These are phyloP conservation scores for Aegilops umbellulata DNA, from an alignment of 176 grass and related monocot species.

Conservation along the genomic window DNA sequence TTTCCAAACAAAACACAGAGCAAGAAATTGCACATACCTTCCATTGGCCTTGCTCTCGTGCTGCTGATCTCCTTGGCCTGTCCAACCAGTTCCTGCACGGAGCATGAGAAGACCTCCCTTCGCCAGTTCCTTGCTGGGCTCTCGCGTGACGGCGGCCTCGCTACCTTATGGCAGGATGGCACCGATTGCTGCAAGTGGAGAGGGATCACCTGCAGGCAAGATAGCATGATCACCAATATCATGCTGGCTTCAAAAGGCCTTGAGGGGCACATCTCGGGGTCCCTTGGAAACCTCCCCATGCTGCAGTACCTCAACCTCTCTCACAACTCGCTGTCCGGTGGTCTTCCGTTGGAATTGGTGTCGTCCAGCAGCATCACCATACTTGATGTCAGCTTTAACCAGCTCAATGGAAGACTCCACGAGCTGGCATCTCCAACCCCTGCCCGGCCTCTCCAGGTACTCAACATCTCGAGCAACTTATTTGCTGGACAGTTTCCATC, in stretches of 20 bases:
- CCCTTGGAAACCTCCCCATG: neutral
- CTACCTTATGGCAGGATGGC: neutral
- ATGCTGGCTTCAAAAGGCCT: neutral
- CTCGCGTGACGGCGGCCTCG: neutral
- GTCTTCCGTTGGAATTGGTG: constrained; percentile 1
- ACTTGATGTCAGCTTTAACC: constrained; percentile 50
- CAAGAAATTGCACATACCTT: neutral
- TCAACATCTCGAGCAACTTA: constrained; percentile 52
- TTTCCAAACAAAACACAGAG: neutral
- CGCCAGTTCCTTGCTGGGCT: constrained; percentile 22
- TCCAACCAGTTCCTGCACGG: neutral
- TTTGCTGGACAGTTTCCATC: constrained; percentile 29
- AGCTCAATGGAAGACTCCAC: neutral
- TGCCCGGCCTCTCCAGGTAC: neutral
- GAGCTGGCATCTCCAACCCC: neutral
- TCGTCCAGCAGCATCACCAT: constrained; percentile 14
- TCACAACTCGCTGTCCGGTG: neutral
- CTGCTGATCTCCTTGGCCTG: constrained; percentile 24
- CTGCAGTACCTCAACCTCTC: constrained; percentile 31
- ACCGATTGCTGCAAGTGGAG: constrained; percentile 36
- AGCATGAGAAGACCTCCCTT: constrained; percentile 33
- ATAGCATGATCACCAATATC: neutral
- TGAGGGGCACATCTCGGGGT: neutral
- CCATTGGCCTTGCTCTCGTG: neutral
- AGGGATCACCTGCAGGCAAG: constrained; percentile 29